Conservation (phyloP, 768 basidiomycete species). For the Stropharia rugosoannulata region DNA sequence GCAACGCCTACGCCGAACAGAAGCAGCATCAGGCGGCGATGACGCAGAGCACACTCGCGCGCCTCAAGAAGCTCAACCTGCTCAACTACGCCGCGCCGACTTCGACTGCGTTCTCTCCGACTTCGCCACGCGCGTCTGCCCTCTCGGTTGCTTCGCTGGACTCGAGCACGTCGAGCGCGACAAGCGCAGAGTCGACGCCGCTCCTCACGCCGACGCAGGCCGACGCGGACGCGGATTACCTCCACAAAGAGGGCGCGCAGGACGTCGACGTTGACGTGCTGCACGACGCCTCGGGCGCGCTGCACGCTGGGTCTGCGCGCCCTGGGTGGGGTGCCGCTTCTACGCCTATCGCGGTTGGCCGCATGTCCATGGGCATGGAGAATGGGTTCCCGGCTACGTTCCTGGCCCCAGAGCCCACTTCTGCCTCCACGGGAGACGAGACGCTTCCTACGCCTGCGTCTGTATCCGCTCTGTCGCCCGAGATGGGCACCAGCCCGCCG, state of each 20-base stretch:
- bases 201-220: conserved; percentile 19
- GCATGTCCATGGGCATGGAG: background rate
- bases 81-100: conserved; percentile 52
- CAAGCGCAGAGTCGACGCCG: conserved; percentile 19
- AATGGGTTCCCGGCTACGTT: conserved; percentile 1
- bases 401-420: background rate
- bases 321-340: background rate
- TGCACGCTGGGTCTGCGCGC: background rate
- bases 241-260: background rate
- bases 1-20: conserved; percentile 7
- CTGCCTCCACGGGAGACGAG: conserved; percentile 1
- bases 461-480: conserved; percentile 9
- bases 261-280: conserved; percentile 10
- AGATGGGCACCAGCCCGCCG: conserved; percentile 30
- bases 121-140: background rate
- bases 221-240: background rate
- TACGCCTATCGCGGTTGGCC: background rate
- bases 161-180: conserved; percentile 1
- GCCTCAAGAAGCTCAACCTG: conserved; percentile 40
- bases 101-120: background rate
- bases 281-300: background rate
- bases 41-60: conserved; percentile 31
- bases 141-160: too few relatives aligned
- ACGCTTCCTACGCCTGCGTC: conserved; percentile 4
- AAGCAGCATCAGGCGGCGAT: conserved; percentile 23